Conservation (phyloP, 2,329 filamentous ascomycete species). For the Xylaria sp. region DNA sequence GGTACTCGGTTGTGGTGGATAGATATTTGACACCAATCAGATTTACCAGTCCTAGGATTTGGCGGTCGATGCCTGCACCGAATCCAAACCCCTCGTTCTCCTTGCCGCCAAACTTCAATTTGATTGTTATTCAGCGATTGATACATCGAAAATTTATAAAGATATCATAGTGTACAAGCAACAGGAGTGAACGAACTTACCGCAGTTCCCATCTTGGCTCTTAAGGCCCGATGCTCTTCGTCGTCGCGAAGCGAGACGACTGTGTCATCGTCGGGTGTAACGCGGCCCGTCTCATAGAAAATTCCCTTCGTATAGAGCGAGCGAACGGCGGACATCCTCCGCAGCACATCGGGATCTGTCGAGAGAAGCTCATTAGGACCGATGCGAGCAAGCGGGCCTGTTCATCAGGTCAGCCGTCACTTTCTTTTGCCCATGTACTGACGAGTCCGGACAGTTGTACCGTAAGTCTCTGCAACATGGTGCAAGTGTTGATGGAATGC, state of each 20-base stretch:
- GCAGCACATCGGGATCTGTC: constrained; percentile 41
- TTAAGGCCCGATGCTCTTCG: constrained; percentile 51
- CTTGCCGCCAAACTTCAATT: constrained; percentile 61
- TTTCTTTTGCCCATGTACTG: constrained; percentile 4
- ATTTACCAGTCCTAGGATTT: constrained; percentile 54
- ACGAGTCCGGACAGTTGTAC: constrained; percentile 20
- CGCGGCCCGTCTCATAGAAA: constrained; percentile 53
- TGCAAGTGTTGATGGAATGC: constrained; percentile 44
- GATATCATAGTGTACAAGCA: not conserved
- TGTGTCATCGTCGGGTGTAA: constrained; percentile 52
- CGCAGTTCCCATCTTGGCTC: constrained; percentile 58
- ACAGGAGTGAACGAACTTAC: constrained; percentile 46
- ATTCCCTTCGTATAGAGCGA: constrained; percentile 53
- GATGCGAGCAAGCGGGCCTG: constrained; percentile 44
- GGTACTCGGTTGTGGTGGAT: constrained; percentile 50
- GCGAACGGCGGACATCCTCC: constrained; percentile 51
- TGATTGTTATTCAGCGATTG: not conserved
- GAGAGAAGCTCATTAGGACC: constrained; percentile 46
- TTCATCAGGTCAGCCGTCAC: constrained; percentile 12
- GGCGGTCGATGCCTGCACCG: constrained; percentile 55
- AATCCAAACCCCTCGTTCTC: constrained; percentile 59
- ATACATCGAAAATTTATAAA: not conserved
- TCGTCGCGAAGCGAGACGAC: constrained; percentile 53
- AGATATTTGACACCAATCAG: constrained; percentile 62
- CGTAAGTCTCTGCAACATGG: constrained; percentile 39